Evolutionary conservation across 2,329 filamentous ascomycete species (phyloP), one percentile per base, ranked within the genome.

Genomic region (Dactylellina leptospora): DNA sequence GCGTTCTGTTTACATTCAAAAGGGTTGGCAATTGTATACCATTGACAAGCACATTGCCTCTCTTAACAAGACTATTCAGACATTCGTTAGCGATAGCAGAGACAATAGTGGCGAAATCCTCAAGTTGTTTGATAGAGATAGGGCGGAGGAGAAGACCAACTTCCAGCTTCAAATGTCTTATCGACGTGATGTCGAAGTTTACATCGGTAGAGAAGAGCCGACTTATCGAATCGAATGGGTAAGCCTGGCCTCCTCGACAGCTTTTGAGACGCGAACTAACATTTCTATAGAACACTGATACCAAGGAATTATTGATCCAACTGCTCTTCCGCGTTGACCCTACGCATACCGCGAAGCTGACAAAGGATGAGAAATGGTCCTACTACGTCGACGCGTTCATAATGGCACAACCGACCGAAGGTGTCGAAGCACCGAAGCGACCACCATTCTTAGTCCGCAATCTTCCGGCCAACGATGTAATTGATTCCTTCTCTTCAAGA

Each of bases 371-470:
- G 63, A 88, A 92, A 74, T 99, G 95, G 95, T 91, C 93, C 76
- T 96, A 96, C 81, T 99, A 99, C 79, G 91, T 96, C 64, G 93
- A 93, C 16, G 92, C 93, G 0, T 97, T 90, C 80, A 90, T 92
- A 75, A 91, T 92, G 74, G 86, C 93, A 22, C 92, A 96, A 77
- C 90, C 91, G 1, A 99, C 95, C 0, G 91, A 95, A 80, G 90
- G 90, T 11, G 85, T 95, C 1, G 82, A 85, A 8, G 4, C 83
- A 88, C 53, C 84, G 84, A 4, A 86, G 85, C 86, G 85, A 73
- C 89, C 87, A 80, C 85, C 87, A 3, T 86, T 92, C 66, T 83
- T 93, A 13, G 85, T 86, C 54, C 88, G 90, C 66, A 93, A 90
- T 79, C 82, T 92, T 36, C 88, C 88, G 0, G 83, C 74, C 78